Evolutionary conservation across 352 stramenopile species (phyloP).

Genomic region (Phytophthora crassamura): DNA sequence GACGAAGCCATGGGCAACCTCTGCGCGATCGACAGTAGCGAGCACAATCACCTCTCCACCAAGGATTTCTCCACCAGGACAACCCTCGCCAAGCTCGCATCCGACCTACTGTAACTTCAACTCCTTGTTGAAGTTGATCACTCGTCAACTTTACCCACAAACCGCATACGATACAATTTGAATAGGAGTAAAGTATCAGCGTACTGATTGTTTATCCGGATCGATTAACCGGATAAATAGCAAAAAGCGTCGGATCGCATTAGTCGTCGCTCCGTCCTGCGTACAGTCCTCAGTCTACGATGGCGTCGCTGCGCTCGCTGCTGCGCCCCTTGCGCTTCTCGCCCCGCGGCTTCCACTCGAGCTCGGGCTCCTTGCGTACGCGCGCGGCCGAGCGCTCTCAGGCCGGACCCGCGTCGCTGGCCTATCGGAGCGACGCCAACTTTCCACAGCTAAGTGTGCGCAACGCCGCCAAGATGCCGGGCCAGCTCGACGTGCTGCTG

Average conservation of each 20-base stretch:
- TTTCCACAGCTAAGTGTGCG: conserved; percentile 53
- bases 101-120: no score
- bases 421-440: conserved; percentile 4
- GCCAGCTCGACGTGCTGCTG: conserved; percentile 62
- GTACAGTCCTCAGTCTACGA: no score
- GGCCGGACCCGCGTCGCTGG: not conserved
- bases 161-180: no score
- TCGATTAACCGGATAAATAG: not conserved
- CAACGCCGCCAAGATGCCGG: conserved; percentile 44
- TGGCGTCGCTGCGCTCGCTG: conserved; percentile 7
- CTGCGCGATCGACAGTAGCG: conserved; percentile 44
- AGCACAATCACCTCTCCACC: conserved; percentile 61
- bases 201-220: conserved; percentile 14
- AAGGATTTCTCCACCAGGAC: conserved; percentile 79
- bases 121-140: no score
- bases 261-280: conserved; percentile 7
- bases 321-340: conserved; percentile 10
- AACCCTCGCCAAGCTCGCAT: conserved; percentile 27
- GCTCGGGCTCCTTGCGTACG: conserved; percentile 22
- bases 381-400: conserved; percentile 24
- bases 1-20: conserved; percentile 57
- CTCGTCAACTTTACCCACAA: no score
- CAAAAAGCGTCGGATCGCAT: conserved; percentile 3
- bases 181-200: not conserved
- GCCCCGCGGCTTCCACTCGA: conserved; percentile 24